Base-by-base conservation (phyloP, 495 filamentous ascomycete genomes). In the Choiromyces venosus region DNA sequence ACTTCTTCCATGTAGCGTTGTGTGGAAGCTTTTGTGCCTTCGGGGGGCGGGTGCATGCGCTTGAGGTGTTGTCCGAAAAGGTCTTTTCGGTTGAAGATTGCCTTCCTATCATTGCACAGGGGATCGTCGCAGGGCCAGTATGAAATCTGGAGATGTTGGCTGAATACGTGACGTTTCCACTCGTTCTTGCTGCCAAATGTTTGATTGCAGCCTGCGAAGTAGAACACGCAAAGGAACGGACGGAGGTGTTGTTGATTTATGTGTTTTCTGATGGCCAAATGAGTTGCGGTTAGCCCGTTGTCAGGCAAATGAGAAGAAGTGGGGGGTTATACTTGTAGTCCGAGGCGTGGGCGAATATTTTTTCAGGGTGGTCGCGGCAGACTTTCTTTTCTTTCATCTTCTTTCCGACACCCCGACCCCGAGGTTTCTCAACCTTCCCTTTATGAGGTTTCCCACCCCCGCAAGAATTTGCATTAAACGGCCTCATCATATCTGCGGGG, bases 161-260 rank as follows among this genome's bases (percentile, higher is more conserved):
- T 91, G 39, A 83, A 83, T 76, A 96, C 89, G 81, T 98, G 94
- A 0, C 94, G 89, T 82, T 97, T 96, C 94, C 94, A 98, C 82
- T 99, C 95, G 78, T 97, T 97, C 82, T 97, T 97, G 44, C 91
- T 93, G 14, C 89, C 89, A 79, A 99, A 97, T 0, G 89, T 93
- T 76, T 91, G 93, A 9, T 81, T 81, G 81, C 95, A 99, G n/a
- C 90, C 91, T 73, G 94, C 96, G 70, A 88, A 89, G 18, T 88
- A 82, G 83, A 97, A 94, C 72, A 91, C 90, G 84, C 94, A 98
- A 66, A 86, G 83, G 81, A 94, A 97, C 0, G 90, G 89, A 4
- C 91, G 89, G 2, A 85, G 86, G 69, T 88, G 84, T 70, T 85
- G 82, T 69, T 84, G 84, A 74, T 85, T 84, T 76, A 84, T 83